Conservation (phyloP, 108 stramenopile genomes). For the Aurantiochytrium sp. region DNA sequence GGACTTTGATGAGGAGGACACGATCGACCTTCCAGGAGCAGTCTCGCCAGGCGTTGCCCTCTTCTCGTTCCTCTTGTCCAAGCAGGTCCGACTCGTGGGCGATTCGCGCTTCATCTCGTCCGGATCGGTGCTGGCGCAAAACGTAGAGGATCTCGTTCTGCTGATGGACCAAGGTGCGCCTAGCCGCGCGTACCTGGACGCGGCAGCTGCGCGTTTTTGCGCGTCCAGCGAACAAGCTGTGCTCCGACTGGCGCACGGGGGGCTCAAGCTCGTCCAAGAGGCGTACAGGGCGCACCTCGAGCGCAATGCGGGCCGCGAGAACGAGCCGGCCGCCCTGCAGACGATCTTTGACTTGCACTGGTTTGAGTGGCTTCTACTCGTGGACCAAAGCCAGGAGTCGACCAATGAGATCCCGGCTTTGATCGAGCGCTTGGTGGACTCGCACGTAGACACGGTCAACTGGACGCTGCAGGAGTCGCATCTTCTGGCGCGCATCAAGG, state of each 20-base stretch:
- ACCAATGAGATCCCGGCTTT: not conserved
- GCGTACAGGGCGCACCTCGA: not conserved
- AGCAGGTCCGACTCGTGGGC: not conserved
- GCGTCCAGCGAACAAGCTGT: not conserved
- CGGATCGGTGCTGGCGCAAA: not conserved
- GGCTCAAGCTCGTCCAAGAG: not conserved
- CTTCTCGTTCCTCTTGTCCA: not conserved
- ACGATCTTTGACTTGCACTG: constrained; percentile 26
- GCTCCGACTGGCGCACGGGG: not conserved
- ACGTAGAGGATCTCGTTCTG: not conserved
- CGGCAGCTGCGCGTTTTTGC: not conserved
- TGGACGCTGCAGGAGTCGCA: not conserved
- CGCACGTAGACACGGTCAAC: not conserved
- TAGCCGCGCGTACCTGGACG: not conserved
- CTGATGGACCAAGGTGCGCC: not conserved
- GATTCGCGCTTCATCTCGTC: constrained; percentile 1
- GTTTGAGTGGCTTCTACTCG: constrained; percentile 17
- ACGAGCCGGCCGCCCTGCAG: constrained; percentile 15
- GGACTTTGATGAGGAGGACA: not conserved
- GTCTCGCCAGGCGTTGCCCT: not conserved
- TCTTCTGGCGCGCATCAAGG: not conserved
- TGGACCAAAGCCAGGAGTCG: not conserved
- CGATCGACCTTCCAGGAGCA: not conserved
- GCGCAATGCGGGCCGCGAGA: not conserved
- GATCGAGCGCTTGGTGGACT: not conserved